Evolutionary conservation across 2,329 filamentous ascomycete genomes (phyloP), one percentile per base, ranked within the genome.

Genomic region (Aspergillus fructus): DNA sequence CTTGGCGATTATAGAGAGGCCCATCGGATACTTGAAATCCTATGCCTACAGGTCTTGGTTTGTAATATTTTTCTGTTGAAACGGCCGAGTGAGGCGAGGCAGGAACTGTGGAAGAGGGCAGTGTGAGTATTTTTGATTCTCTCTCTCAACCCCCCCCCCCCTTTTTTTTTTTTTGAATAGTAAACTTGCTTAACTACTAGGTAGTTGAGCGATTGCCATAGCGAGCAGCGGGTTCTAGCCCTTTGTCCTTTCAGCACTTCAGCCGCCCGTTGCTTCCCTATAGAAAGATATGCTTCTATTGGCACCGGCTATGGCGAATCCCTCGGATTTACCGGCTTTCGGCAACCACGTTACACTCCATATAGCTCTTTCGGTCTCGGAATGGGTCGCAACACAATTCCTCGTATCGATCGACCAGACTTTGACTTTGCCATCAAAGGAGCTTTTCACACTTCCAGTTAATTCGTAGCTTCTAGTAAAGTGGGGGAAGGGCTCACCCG

Each of bases 341-440:
- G 89, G 89, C 59, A 96, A 75, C 91, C 91, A 96, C 68, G 86
- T 88, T 27, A 93, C 90, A 54, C 86, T 85, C 89, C 93, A 97
- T 3, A 97, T 71, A 0, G 87, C 84, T 75, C 90, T 89, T 62
- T 93, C 93, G 5, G 90, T 92, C 78, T 97, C 93, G 57, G 89
- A 93, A 71, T 96, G 91, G 9, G 94, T 99, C 12, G 93, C 92
- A 45, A 99, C 94, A 71, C 94, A 97, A 4, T 83, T 82, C 56
- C 86, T 84, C 34, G 87, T 85, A 67, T 96, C 92, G 58, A 97
- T 85, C 30, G 91, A 93, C 94, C 94, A 99, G 30, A 97, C 90
- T 76, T 96, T 97, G 59, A 90, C 91, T 74, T 96, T 97, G 39
- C 94, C 93, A 70, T 97, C 93, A 73, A 96, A 91, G 1, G 89